These are phyloP conservation scores for Tulasnella sp. DNA, from an alignment of 768 basidiomycete genomes.

Conservation along the genomic window DNA sequence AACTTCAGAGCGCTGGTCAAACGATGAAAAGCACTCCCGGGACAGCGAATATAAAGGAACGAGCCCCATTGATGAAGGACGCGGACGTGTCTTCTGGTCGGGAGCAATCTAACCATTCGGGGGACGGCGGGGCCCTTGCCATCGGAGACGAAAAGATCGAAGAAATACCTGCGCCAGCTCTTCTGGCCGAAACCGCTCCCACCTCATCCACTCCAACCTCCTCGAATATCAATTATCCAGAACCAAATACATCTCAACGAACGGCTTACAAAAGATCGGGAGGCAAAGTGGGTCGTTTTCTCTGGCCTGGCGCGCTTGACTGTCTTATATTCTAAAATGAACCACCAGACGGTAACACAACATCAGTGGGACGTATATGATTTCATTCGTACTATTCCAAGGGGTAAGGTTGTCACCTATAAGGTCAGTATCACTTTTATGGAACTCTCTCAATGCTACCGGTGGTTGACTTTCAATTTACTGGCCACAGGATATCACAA, in stretches of 20 bases:
- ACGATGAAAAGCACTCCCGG: not conserved
- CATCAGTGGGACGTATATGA: constrained; percentile 60
- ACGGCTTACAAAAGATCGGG: constrained; percentile 26
- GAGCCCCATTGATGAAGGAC: not conserved
- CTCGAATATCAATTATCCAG: not conserved
- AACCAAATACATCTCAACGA: constrained; percentile 18
- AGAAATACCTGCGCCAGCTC: not conserved
- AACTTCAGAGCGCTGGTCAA: not conserved
- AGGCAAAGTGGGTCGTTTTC: constrained; percentile 28
- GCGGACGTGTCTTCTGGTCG: too few species aligned
- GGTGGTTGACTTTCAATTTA: not conserved
- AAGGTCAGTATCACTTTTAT: constrained; percentile 28
- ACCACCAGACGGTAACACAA: constrained; percentile 39
- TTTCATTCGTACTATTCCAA: constrained; percentile 42
- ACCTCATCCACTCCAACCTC: not conserved
- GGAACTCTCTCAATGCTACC: not conserved
- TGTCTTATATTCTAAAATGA: not conserved
- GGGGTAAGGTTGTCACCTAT: constrained; percentile 49
- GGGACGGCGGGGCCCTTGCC: not conserved
- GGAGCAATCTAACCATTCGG: too few species aligned
- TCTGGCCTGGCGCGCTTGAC: not conserved
- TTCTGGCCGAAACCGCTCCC: not conserved
- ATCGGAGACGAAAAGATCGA: not conserved
- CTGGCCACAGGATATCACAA: constrained; percentile 36
- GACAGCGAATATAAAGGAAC: not conserved